Conservation (phyloP, 208 protist genomes). For the Wallacemonas sp. region DNA sequence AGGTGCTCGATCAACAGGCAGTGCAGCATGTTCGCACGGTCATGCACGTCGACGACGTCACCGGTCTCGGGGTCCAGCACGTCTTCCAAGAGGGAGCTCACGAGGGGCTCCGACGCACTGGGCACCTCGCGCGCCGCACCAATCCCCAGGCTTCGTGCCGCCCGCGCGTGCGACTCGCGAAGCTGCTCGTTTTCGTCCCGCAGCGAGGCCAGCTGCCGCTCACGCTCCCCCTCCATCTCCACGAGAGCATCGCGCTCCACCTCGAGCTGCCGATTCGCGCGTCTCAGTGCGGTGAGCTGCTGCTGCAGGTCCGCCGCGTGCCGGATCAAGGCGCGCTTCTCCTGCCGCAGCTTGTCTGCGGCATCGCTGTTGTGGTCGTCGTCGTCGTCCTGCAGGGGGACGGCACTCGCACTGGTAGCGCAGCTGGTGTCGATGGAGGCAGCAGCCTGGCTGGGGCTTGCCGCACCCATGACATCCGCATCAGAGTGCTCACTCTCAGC, state of each 20-base stretch:
- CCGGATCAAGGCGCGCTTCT: conserved; percentile 10
- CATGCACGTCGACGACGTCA: conserved; percentile 50
- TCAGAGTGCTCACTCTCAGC: no score
- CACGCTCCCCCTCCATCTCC: conserved; percentile 9
- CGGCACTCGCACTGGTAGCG: no score
- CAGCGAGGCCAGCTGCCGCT: neutral
- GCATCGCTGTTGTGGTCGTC: neutral
- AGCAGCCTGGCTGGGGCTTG: no score
- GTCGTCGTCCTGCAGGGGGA: no score
- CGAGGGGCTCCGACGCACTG: no score
- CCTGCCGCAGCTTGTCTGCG: conserved; percentile 1
- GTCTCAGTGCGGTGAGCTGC: neutral
- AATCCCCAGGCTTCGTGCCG: no score
- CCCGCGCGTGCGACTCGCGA: neutral
- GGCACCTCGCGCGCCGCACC: no score
- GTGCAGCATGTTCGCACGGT: conserved; percentile 58
- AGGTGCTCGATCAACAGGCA: conserved; percentile 60
- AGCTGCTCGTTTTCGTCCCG: conserved; percentile 14
- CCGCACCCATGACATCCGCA: no score
- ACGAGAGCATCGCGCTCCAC: neutral
- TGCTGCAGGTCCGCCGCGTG: conserved; percentile 3
- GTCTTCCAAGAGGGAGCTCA: conserved; percentile 38
- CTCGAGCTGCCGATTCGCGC: conserved; percentile 7
- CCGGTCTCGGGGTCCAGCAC: conserved; percentile 55
- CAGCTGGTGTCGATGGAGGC: no score